A percentile compares a stretch with the other conserved stretches of the same genome.
These are phyloP conservation scores for Spinacia oleracea DNA, from an alignment of 179 eudicot species.

Conservation along the genomic window DNA sequence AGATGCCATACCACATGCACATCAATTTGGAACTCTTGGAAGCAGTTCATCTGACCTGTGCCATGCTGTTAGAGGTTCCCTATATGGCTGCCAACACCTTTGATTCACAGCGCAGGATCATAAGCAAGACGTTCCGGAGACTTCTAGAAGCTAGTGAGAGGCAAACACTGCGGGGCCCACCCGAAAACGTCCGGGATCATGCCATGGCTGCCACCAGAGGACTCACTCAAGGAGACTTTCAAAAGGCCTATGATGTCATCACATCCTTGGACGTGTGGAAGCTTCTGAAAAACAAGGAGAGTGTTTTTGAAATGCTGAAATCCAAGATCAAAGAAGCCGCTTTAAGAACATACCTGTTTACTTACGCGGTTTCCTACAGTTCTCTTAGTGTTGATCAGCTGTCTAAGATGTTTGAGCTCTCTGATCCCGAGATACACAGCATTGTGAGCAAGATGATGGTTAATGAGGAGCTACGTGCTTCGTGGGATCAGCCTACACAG, in stretches of 20 bases:
- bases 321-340: conserved; percentile 81
- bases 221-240: conserved; percentile 75
- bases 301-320: conserved; percentile 69
- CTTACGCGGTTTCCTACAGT: conserved; percentile 57
- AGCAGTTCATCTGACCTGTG: conserved; percentile 80
- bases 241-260: conserved; percentile 65
- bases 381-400: conserved; percentile 74
- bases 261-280: conserved; percentile 84
- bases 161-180: conserved; percentile 85
- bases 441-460: conserved; percentile 90
- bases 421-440: conserved; percentile 63
- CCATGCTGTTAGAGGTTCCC: conserved; percentile 93
- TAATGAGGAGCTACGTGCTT: conserved; percentile 78
- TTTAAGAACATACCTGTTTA: conserved; percentile 70
- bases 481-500: conserved; percentile 77
- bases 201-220: conserved; percentile 78
- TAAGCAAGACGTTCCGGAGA: conserved; percentile 80
- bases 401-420: conserved; percentile 77
- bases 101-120: conserved; percentile 67
- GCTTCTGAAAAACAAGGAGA: conserved; percentile 65
- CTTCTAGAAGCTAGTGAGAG: conserved; percentile 66
- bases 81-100: conserved; percentile 85
- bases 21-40: conserved; percentile 88
- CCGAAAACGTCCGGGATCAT: conserved; percentile 90
- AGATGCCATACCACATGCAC: conserved; percentile 99